phyloP scores from a whole-genome alignment of 805 yeast genomes.

The Saccharomycopsis fibuligera region DNA sequence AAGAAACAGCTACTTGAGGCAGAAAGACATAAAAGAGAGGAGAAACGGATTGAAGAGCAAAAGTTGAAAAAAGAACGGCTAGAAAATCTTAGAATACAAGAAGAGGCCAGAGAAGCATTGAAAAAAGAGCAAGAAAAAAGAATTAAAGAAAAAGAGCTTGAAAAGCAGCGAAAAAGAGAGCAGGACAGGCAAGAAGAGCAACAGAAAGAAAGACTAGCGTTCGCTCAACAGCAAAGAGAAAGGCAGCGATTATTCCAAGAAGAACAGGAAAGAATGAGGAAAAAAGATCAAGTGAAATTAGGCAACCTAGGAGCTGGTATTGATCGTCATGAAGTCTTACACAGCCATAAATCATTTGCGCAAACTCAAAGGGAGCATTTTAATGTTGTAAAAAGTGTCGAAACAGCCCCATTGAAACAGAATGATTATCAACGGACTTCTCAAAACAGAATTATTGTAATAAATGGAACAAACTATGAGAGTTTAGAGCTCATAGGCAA shows the following conservation, averaged over 20 bases:
- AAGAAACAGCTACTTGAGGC: not conserved
- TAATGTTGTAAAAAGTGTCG: slow-evolving; percentile 4
- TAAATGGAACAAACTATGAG: slow-evolving; percentile 63
- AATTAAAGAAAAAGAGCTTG: not conserved
- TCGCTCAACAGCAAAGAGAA: slow-evolving; percentile 1
- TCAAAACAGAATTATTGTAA: slow-evolving; percentile 20
- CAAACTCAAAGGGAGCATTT: not conserved
- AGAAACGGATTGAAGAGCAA: not conserved
- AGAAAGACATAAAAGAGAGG: slow-evolving; percentile 1
- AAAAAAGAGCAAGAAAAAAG: slow-evolving; percentile 3
- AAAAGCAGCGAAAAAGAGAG: not conserved
- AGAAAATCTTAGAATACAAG: not conserved
- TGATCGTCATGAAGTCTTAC: too few relatives aligned
- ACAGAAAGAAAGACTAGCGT: not conserved
- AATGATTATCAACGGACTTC: not conserved
- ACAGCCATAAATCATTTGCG: not conserved
- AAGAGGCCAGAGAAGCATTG: not conserved
- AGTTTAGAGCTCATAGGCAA: slow-evolving; percentile 74
- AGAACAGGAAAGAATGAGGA: not conserved
- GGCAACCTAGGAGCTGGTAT: too few relatives aligned
- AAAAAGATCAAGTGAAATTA: not conserved
- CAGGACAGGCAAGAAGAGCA: not conserved
- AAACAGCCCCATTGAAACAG: slow-evolving; percentile 25
- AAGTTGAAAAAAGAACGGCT: slow-evolving; percentile 3
- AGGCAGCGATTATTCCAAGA: not conserved